Evolutionary conservation across 78 protist species (phyloP).

Genomic region (Emiliania huxleyi): DNA sequence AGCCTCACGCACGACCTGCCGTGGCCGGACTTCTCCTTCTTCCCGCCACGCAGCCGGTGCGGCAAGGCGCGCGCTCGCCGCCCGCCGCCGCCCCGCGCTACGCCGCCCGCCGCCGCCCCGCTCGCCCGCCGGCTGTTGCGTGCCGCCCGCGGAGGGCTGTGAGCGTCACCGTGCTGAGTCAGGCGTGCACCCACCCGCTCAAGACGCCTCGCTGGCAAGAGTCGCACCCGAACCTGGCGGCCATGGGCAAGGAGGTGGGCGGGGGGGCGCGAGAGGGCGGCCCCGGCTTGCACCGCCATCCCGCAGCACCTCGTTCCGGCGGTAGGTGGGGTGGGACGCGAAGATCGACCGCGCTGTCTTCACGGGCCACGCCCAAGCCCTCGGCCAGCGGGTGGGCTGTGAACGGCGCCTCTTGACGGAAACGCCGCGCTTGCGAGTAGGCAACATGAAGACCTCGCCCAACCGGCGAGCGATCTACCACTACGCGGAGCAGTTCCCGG

Average conservation of each 20-base stretch:
- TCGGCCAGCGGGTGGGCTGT: too few species aligned
- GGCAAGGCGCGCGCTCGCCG: too few species aligned
- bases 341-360: neutral
- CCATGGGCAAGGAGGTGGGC: neutral
- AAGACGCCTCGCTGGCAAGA: neutral
- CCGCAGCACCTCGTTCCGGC: neutral
- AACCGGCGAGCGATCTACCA: neutral
- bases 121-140: too few species aligned
- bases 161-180: too few species aligned
- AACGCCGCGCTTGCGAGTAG: too few species aligned
- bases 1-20: neutral
- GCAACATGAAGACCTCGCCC: conserved; percentile 23
- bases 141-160: too few species aligned
- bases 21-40: conserved; percentile 23
- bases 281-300: neutral
- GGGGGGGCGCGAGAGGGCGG: too few species aligned
- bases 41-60: neutral
- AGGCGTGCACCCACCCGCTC: neutral
- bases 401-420: too few species aligned
- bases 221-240: neutral
- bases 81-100: too few species aligned
- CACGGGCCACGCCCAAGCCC: too few species aligned
- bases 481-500: neutral
- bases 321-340: neutral
- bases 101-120: too few species aligned